phyloP scores from a whole-genome alignment of 768 basidiomycete species.

The Cubamyces lactineus region DNA sequence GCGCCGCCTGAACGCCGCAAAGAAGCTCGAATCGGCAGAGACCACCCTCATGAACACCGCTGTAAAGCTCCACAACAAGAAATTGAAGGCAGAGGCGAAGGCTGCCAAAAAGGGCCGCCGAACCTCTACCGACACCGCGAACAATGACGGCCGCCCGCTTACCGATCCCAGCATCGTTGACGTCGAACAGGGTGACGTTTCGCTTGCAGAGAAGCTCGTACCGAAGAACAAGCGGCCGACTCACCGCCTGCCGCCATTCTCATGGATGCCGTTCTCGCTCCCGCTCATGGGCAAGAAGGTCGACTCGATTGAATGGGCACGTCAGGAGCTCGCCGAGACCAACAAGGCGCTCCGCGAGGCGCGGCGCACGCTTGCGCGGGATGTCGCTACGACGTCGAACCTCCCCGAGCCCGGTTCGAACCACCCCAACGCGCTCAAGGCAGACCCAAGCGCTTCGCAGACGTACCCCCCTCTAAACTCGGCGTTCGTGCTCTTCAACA shows the following conservation, averaged over 20 bases:
- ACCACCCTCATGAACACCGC: conserved; percentile 77
- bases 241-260: conserved; percentile 64
- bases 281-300: conserved; percentile 84
- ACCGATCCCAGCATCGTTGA: conserved; percentile 34
- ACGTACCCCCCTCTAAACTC: conserved; percentile 47
- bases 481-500: conserved; percentile 89
- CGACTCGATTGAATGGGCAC: conserved; percentile 90
- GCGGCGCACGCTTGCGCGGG: conserved; percentile 34
- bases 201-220: conserved; percentile 51
- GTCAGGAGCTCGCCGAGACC: conserved; percentile 66
- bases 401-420: conserved; percentile 25
- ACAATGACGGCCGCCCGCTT: conserved; percentile 32
- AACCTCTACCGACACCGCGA: conserved; percentile 19
- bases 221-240: conserved; percentile 76
- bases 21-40: conserved; percentile 87
- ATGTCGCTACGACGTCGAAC: conserved; percentile 31
- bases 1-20: conserved; percentile 68
- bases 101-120: conserved; percentile 30
- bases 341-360: conserved; percentile 28
- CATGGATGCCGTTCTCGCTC: conserved; percentile 54
- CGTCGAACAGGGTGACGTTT: conserved; percentile 32
- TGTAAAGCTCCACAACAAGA: conserved; percentile 63
- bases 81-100: conserved; percentile 51
- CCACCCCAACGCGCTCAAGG: conserved; percentile 33
- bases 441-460: conserved; percentile 28